Evolutionary conservation across 768 basidiomycete species (phyloP).

Genomic region (Lactarius hatsudake): DNA sequence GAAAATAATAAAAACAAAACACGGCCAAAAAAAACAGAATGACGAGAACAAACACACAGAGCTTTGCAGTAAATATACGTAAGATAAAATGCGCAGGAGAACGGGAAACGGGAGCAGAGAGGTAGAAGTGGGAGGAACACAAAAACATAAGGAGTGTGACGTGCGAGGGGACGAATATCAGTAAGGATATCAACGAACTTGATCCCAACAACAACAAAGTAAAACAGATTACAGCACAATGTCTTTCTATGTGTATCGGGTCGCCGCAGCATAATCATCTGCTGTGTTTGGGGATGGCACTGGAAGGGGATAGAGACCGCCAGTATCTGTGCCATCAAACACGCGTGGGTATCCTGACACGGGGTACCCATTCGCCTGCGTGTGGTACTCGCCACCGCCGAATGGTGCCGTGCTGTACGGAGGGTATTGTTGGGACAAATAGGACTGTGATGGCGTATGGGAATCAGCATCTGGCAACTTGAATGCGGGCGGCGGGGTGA

Average conservation of each 20-base stretch:
- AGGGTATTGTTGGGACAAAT: constrained; percentile 15
- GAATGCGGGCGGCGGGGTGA: constrained; percentile 21
- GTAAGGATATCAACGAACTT: constrained; percentile 18
- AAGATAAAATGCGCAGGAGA: constrained; percentile 25
- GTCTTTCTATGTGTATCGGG: constrained; percentile 15
- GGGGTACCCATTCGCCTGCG: constrained; percentile 16
- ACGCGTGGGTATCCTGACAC: constrained; percentile 3
- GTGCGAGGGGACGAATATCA: constrained; percentile 8
- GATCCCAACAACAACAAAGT: constrained; percentile 16
- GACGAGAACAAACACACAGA: constrained; percentile 4
- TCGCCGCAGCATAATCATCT: constrained; percentile 16
- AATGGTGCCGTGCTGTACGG: constrained; percentile 4
- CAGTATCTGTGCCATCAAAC: constrained; percentile 12
- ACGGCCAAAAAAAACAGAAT: background rate
- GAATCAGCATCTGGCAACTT: constrained; percentile 17
- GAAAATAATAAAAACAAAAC: background rate
- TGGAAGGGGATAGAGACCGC: constrained; percentile 10
- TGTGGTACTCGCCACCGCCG: constrained; percentile 14
- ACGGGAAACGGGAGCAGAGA: background rate
- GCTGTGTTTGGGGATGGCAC: constrained; percentile 9
- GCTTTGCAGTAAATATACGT: constrained; percentile 27
- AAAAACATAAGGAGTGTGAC: background rate
- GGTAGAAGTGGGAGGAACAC: background rate
- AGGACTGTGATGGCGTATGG: constrained; percentile 4
- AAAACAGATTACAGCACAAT: background rate